Evolutionary conservation across 768 basidiomycete genomes (phyloP).

Genomic region (Lyophyllum decastes): DNA sequence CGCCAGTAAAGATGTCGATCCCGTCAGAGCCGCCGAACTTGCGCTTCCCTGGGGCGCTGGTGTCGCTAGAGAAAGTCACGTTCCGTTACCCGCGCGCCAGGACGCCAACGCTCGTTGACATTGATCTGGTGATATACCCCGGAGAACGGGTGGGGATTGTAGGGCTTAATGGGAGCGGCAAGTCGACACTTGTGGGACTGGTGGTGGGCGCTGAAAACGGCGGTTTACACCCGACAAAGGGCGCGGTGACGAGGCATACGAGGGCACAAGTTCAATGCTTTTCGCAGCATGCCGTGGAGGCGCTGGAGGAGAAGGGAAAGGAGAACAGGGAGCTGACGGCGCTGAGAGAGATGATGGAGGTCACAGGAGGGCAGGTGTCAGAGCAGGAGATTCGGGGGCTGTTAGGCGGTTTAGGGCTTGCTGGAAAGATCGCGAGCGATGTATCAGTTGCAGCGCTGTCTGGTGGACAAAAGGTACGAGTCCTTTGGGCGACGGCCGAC

Average conservation of each 20-base stretch:
- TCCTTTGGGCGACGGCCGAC: not conserved
- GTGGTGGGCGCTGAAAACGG: slow-evolving; percentile 9
- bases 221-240: slow-evolving; percentile 39
- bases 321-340: slow-evolving; percentile 18
- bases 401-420: slow-evolving; percentile 44
- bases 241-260: slow-evolving; percentile 54
- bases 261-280: slow-evolving; percentile 59
- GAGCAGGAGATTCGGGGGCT: slow-evolving; percentile 42
- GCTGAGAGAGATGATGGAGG: slow-evolving; percentile 19
- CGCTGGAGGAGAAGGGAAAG: slow-evolving; percentile 34
- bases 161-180: slow-evolving; percentile 44
- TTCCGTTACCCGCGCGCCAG: slow-evolving; percentile 24
- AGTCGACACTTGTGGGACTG: slow-evolving; percentile 41
- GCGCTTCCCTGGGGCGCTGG: slow-evolving; percentile 24
- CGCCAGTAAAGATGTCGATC: slow-evolving; percentile 33
- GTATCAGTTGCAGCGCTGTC: slow-evolving; percentile 45
- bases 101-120: slow-evolving; percentile 17
- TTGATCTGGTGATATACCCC: slow-evolving; percentile 24
- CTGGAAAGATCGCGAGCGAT: slow-evolving; percentile 42
- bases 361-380: slow-evolving; percentile 21
- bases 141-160: slow-evolving; percentile 26
- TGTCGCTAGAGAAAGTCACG: slow-evolving; percentile 22
- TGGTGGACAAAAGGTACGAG: slow-evolving; percentile 53
- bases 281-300: slow-evolving; percentile 63
- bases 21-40: slow-evolving; percentile 25